Conservation (phyloP, 2,329 filamentous ascomycete species). For the Rhynchosporium secalis region DNA sequence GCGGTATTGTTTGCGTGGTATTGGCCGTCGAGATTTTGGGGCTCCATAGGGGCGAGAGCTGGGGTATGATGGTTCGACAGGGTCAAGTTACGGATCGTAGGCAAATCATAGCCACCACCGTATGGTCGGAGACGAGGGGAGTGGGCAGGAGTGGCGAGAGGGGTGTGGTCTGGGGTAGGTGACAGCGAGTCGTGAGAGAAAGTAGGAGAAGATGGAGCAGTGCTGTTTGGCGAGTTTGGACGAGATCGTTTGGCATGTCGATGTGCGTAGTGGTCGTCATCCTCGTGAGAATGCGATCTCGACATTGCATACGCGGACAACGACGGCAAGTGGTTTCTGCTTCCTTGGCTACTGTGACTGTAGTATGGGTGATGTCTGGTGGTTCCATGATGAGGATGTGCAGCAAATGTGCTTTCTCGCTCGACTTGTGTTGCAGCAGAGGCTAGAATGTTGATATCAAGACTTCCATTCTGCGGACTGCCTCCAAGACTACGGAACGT, state of each 20-base stretch:
- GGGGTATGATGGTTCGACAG: slow-evolving; percentile 57
- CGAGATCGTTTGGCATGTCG: slow-evolving; percentile 83
- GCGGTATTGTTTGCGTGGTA: slow-evolving; percentile 41
- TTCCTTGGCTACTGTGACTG: slow-evolving; percentile 45
- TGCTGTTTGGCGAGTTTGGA: slow-evolving; percentile 92
- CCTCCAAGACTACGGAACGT: slow-evolving; percentile 49
- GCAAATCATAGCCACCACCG: slow-evolving; percentile 73
- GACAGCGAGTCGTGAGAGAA: slow-evolving; percentile 96
- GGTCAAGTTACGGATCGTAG: slow-evolving; percentile 75
- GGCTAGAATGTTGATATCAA: slow-evolving; percentile 60
- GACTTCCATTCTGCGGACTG: slow-evolving; percentile 42
- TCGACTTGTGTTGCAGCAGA: slow-evolving; percentile 63
- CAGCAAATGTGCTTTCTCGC: slow-evolving; percentile 49
- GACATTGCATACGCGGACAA: slow-evolving; percentile 94
- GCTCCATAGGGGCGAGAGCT: slow-evolving; percentile 69
- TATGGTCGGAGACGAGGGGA: slow-evolving; percentile 83
- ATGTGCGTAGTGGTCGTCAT: slow-evolving; percentile 74
- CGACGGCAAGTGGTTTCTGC: slow-evolving; percentile 47
- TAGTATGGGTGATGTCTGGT: slow-evolving; percentile 57
- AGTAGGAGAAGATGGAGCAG: slow-evolving; percentile 91
- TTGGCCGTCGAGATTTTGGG: slow-evolving; percentile 40
- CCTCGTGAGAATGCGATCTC: slow-evolving; percentile 78
- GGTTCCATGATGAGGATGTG: slow-evolving; percentile 43
- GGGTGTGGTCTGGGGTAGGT: slow-evolving; percentile 96
- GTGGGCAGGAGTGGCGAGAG: slow-evolving; percentile 93